Conservation (phyloP, 1,284 basidiomycete species). For the Phlebopus sp. region DNA sequence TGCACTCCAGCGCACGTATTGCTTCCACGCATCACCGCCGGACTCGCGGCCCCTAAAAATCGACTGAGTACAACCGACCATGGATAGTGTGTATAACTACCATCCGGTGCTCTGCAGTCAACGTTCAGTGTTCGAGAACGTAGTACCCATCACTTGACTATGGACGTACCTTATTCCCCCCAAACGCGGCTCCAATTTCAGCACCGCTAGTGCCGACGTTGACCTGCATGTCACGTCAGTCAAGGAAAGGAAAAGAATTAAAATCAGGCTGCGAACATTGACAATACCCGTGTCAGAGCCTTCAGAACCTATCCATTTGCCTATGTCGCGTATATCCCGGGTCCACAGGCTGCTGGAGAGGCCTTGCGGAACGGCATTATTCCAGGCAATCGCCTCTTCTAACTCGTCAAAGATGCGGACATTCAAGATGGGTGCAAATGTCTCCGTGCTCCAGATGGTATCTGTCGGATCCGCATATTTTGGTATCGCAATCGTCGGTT, state of each 20-base stretch:
- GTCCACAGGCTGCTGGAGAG: slow-evolving; percentile 92
- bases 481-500: slow-evolving; percentile 81
- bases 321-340: slow-evolving; percentile 74
- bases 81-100: slow-evolving; percentile 38
- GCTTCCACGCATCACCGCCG: slow-evolving; percentile 96
- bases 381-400: slow-evolving; percentile 89
- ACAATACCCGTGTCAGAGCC: slow-evolving; percentile 88
- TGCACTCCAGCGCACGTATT: slow-evolving; percentile 85
- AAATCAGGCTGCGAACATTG: slow-evolving; percentile 48
- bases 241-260: slow-evolving; percentile 9
- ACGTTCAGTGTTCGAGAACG: slow-evolving; percentile 10
- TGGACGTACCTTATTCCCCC: slow-evolving; percentile 81
- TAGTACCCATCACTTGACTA: slow-evolving; percentile 12
- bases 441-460: slow-evolving; percentile 76
- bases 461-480: slow-evolving; percentile 50
- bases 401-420: slow-evolving; percentile 88
- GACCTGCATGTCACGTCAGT: slow-evolving; percentile 46
- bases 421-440: slow-evolving; percentile 85
- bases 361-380: slow-evolving; percentile 90
- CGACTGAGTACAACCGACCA: slow-evolving; percentile 10
- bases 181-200: slow-evolving; percentile 90
- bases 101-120: slow-evolving; percentile 71
- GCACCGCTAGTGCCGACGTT: slow-evolving; percentile 94
- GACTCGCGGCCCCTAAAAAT: slow-evolving; percentile 87
- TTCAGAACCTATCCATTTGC: slow-evolving; percentile 88